These are phyloP conservation scores for Nothopassalora personata DNA, from an alignment of 2,329 filamentous ascomycete species.

Conservation along the genomic window DNA sequence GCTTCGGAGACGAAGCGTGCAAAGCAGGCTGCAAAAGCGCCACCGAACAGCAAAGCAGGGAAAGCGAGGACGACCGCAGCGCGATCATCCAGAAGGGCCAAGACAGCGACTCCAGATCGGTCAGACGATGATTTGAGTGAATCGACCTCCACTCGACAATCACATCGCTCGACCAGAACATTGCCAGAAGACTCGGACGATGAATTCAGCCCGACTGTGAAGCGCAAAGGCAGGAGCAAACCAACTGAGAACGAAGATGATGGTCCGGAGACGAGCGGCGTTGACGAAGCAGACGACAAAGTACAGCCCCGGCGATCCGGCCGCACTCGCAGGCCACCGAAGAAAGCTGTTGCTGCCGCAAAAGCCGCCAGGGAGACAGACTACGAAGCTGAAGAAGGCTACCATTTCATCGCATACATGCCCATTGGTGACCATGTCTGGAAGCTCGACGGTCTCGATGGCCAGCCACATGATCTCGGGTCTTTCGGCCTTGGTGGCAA, in stretches of 20 bases:
- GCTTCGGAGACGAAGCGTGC: slow-evolving; percentile 25
- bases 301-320: slow-evolving; percentile 21
- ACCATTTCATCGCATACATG: slow-evolving; percentile 87
- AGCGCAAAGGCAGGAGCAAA: not conserved
- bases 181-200: slow-evolving; percentile 6
- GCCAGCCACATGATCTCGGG: slow-evolving; percentile 62
- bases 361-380: slow-evolving; percentile 33
- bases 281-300: not conserved
- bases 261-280: slow-evolving; percentile 3
- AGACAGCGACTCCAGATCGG: not conserved
- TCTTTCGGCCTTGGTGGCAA: slow-evolving; percentile 30
- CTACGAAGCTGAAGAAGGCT: slow-evolving; percentile 50
- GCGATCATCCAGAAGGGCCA: slow-evolving; percentile 2
- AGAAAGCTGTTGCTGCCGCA: slow-evolving; percentile 1
- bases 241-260: not conserved
- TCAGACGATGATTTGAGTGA: not conserved
- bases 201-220: slow-evolving; percentile 2
- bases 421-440: slow-evolving; percentile 69
- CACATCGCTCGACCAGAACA: not conserved
- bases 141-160: not conserved
- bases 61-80: not conserved
- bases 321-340: slow-evolving; percentile 19
- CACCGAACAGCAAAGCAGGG: slow-evolving; percentile 2
- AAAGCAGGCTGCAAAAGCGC: slow-evolving; percentile 22
- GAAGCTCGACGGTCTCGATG: slow-evolving; percentile 82